phyloP scores from a whole-genome alignment of 2,329 filamentous ascomycete genomes.

The Sporothrix variecibatus region DNA sequence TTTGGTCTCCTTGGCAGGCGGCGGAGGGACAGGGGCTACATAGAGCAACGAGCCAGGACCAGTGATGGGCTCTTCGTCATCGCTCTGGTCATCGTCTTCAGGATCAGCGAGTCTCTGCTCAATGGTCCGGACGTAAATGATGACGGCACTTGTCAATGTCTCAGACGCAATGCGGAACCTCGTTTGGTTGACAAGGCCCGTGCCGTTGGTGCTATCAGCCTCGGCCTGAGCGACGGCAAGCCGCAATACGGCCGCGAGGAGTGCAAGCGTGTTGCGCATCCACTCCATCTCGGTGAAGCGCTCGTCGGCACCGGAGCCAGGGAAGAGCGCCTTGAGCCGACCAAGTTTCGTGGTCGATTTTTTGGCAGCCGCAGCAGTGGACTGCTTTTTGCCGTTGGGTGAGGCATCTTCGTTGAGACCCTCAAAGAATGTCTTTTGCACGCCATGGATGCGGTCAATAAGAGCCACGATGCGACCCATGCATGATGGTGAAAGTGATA shows the following conservation, averaged over 20 bases:
- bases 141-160: constrained; percentile 22
- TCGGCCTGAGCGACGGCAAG: neutral
- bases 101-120: constrained; percentile 21
- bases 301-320: constrained; percentile 20
- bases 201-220: neutral
- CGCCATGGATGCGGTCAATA: constrained; percentile 25
- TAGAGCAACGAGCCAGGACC: constrained; percentile 17
- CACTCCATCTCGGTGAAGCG: constrained; percentile 30
- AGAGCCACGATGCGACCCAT: constrained; percentile 19
- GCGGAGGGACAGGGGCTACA: neutral
- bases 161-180: constrained; percentile 18
- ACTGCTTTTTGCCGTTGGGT: constrained; percentile 6
- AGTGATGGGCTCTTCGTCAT: constrained; percentile 24
- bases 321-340: constrained; percentile 29
- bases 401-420: constrained; percentile 10
- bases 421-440: constrained; percentile 23
- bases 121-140: constrained; percentile 23
- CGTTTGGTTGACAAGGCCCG: neutral
- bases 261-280: constrained; percentile 29
- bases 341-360: constrained; percentile 22
- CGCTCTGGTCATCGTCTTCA: constrained; percentile 19
- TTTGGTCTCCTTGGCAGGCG: neutral
- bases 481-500: constrained; percentile 4
- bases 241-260: constrained; percentile 25
- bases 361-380: constrained; percentile 14